Conservation (phyloP, 257 asterid species). For the Capsicum chinense region DNA sequence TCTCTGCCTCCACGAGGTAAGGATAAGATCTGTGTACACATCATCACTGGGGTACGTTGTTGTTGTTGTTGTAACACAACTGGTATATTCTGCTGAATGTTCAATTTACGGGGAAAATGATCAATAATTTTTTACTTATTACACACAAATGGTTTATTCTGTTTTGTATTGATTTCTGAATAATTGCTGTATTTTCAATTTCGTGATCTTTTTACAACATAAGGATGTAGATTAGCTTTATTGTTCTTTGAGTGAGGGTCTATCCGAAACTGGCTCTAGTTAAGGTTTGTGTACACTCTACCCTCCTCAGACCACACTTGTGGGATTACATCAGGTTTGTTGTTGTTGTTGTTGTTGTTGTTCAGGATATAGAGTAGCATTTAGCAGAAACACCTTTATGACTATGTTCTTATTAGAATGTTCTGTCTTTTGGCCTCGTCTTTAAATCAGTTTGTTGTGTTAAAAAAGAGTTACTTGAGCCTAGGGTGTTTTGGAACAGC, state of each 20-base stretch:
- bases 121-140: too few species aligned
- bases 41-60: background rate
- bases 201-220: background rate
- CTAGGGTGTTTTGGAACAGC: too few species aligned
- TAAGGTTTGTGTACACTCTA: too few species aligned
- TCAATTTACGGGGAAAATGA: too few species aligned
- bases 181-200: background rate
- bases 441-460: conserved; percentile 14
- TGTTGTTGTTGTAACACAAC: background rate
- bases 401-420: background rate
- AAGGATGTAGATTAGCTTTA: background rate
- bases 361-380: background rate
- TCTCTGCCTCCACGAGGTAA: background rate
- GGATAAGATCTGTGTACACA: background rate
- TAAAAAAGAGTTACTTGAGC: conserved; percentile 1
- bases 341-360: background rate
- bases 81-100: background rate
- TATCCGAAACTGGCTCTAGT: background rate
- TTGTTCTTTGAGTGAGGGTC: background rate
- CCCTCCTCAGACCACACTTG: too few species aligned
- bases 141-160: too few species aligned
- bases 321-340: too few species aligned
- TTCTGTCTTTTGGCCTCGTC: background rate
- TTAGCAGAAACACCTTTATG: background rate
- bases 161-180: background rate